Percentiles rank a stretch among this genome's conserved stretches.
These are phyloP conservation scores for Simmondsia chinensis DNA, from an alignment of 148 eudicot genomes.

Conservation along the genomic window DNA sequence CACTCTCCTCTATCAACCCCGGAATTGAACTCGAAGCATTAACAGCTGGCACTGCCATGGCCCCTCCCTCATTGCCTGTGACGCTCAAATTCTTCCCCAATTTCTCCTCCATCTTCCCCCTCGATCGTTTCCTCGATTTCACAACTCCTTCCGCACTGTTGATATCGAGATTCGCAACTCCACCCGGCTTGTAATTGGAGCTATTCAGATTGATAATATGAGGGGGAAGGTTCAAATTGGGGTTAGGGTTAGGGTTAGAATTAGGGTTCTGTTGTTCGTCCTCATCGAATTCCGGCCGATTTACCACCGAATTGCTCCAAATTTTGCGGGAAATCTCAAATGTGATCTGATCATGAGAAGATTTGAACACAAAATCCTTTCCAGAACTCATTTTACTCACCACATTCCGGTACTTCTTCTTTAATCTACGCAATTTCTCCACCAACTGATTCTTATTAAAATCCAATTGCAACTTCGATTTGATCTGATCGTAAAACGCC, in stretches of 20 bases:
- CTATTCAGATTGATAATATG: constrained; percentile 28
- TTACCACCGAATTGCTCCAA: constrained; percentile 40
- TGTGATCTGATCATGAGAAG: constrained; percentile 77
- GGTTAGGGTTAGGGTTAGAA: too few species aligned
- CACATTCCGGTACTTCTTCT: constrained; percentile 81
- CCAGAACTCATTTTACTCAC: constrained; percentile 50
- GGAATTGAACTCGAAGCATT: constrained; percentile 19
- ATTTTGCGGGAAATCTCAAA: constrained; percentile 77
- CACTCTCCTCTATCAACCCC: constrained; percentile 73
- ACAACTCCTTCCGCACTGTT: constrained; percentile 1
- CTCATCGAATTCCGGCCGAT: too few species aligned
- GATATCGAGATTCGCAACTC: constrained; percentile 1
- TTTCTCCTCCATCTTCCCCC: constrained; percentile 49
- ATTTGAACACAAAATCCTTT: constrained; percentile 67
- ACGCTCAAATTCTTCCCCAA: constrained; percentile 18
- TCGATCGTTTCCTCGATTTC: constrained; percentile 47
- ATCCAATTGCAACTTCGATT: constrained; percentile 63
- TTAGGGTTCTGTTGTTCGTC: too few species aligned
- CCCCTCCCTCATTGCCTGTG: constrained; percentile 23
- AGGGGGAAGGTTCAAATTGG: neutral
- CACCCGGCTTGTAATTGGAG: constrained; percentile 16
- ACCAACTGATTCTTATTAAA: constrained; percentile 89
- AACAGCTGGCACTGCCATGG: constrained; percentile 7
- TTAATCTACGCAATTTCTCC: constrained; percentile 76
- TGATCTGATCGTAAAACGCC: constrained; percentile 91